These are phyloP conservation scores for Lepidium sativum DNA, from an alignment of 345 rosid genomes.

Conservation along the genomic window DNA sequence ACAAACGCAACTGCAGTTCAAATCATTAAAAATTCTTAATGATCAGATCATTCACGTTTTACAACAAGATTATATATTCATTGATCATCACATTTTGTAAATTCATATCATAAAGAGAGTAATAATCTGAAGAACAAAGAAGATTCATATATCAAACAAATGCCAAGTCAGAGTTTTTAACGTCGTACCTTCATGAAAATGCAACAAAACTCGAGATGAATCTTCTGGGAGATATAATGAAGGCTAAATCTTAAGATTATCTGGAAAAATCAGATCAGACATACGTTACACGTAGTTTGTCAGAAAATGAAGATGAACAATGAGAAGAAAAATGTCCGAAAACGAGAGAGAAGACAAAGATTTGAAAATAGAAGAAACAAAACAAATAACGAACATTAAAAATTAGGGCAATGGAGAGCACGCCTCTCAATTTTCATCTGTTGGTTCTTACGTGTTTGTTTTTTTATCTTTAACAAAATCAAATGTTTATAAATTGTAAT, in stretches of 20 bases:
- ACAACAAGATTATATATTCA: neutral
- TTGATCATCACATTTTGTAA: neutral
- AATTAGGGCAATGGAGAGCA: constrained; percentile 20
- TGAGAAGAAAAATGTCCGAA: neutral
- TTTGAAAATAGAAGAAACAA: neutral
- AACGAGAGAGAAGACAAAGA: neutral
- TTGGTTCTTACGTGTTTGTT: neutral
- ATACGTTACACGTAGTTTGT: neutral
- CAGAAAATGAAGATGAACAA: neutral
- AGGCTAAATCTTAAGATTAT: neutral
- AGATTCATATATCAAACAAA: neutral
- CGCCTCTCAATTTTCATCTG: constrained; percentile 4
- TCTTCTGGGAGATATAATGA: constrained; percentile 2
- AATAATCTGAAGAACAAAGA: neutral
- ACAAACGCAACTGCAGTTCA: neutral
- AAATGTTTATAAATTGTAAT: neutral
- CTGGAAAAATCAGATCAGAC: neutral
- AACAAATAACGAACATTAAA: neutral
- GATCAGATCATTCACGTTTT: neutral
- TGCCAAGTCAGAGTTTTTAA: neutral
- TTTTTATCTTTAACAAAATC: neutral
- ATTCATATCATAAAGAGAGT: neutral
- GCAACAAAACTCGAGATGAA: neutral
- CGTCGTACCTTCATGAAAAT: constrained; percentile 11
- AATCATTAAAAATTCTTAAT: neutral